Base-by-base conservation (phyloP, 148 eudicot genomes). In the Heliosperma pusillum region DNA sequence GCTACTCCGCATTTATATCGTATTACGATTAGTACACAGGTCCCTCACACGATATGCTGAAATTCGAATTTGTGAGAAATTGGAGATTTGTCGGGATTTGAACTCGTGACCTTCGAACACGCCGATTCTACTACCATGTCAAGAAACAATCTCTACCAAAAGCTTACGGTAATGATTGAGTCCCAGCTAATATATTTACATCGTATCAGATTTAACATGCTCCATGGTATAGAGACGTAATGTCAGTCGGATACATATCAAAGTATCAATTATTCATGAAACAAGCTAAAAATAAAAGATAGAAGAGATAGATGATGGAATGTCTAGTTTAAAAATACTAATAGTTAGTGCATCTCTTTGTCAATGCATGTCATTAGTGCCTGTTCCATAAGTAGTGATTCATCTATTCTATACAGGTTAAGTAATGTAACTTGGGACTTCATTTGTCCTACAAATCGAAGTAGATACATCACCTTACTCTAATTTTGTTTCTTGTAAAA, bases 141-240 rank as follows among this genome's bases (percentile, higher is more conserved):
- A n/a, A n/a, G n/a, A n/a, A n/a, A n/a, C n/a, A n/a, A n/a, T n/a
- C n/a, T n/a, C n/a, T n/a, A n/a, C n/a, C n/a, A n/a, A n/a, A n/a
- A n/a, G n/a, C n/a, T n/a, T n/a, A n/a, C n/a, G n/a, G n/a, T n/a
- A n/a, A n/a, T n/a, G n/a, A n/a, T n/a, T n/a, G n/a, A n/a, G n/a
- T n/a, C n/a, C n/a, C n/a, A n/a, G n/a, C n/a, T n/a, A n/a, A n/a
- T n/a, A n/a, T n/a, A n/a, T n/a, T n/a, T n/a, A n/a, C n/a, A n/a
- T n/a, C n/a, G n/a, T n/a, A n/a, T n/a, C n/a, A n/a, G 6, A 25
- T 27, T 30, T 64, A 42, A 64, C 30, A 63, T 64, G 44, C 44
- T 64, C 21, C 40, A 64, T 10, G 17, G 68, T 58, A 60, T 29
- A 73, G 24, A 59, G 76, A 73, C 76, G 76, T 42, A 50, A 73